phyloP scores from a whole-genome alignment of 2,329 filamentous ascomycete genomes.

The Botrytis tulipae region DNA sequence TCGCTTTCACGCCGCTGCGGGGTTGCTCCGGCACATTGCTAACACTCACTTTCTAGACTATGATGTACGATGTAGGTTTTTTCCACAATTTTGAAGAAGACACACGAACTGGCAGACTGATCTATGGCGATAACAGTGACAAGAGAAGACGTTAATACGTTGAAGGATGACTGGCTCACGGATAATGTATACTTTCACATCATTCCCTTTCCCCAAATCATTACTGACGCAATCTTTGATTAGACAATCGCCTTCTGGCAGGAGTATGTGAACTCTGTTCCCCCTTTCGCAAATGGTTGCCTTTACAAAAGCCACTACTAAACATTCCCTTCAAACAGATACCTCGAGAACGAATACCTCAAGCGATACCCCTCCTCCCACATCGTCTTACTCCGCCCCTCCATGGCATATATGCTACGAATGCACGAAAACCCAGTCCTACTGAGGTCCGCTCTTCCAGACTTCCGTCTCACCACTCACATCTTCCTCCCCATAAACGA shows the following conservation, averaged over 20 bases:
- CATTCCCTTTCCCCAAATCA: slow-evolving; percentile 3
- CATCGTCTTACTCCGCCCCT: slow-evolving; percentile 87
- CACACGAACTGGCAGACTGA: slow-evolving; percentile 20
- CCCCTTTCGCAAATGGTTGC: slow-evolving; percentile 6
- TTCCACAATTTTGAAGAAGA: neutral
- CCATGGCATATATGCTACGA: slow-evolving; percentile 89
- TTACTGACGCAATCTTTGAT: slow-evolving; percentile 22
- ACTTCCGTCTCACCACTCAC: slow-evolving; percentile 80
- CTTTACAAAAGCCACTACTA: slow-evolving; percentile 28
- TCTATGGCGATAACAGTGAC: slow-evolving; percentile 59
- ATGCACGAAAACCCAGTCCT: slow-evolving; percentile 60
- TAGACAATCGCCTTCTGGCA: slow-evolving; percentile 97
- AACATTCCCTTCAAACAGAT: slow-evolving; percentile 45
- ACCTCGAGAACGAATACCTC: slow-evolving; percentile 86
- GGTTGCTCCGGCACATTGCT: slow-evolving; percentile 19
- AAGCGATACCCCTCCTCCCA: slow-evolving; percentile 75
- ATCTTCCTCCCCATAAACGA: slow-evolving; percentile 97
- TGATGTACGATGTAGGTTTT: slow-evolving; percentile 58
- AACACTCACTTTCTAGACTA: slow-evolving; percentile 49
- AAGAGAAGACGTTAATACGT: slow-evolving; percentile 80
- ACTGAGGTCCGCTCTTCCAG: slow-evolving; percentile 68
- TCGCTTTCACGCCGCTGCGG: neutral
- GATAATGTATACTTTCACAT: slow-evolving; percentile 66
- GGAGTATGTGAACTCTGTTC: slow-evolving; percentile 59
- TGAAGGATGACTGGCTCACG: slow-evolving; percentile 93